These are phyloP conservation scores for Neofusicoccum umdonicola DNA, from an alignment of 2,329 filamentous ascomycete genomes.

Conservation along the genomic window DNA sequence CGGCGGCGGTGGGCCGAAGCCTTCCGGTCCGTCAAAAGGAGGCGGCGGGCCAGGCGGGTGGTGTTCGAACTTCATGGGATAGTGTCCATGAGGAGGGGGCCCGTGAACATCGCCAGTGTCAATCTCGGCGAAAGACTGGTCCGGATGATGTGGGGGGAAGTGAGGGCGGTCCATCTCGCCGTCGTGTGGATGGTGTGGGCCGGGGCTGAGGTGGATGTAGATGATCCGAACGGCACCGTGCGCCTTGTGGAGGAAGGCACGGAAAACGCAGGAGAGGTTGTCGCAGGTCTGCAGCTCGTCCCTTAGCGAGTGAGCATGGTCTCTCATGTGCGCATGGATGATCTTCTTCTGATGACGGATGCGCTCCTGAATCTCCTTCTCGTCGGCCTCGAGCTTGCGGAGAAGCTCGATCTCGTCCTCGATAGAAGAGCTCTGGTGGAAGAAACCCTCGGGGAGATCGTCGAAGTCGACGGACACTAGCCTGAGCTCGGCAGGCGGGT, in stretches of 20 bases:
- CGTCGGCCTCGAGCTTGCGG: conserved; percentile 37
- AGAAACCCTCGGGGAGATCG: conserved; percentile 15
- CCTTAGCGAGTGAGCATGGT: conserved; percentile 33
- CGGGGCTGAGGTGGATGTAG: conserved; percentile 30
- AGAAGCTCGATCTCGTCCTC: conserved; percentile 44
- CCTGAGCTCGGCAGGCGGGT: conserved; percentile 35
- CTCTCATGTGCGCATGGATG: conserved; percentile 31
- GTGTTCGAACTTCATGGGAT: conserved; percentile 15
- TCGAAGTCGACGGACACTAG: conserved; percentile 24
- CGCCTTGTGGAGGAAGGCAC: conserved; percentile 37
- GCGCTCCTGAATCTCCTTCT: conserved; percentile 36
- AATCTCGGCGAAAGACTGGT: conserved; percentile 18
- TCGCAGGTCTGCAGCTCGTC: conserved; percentile 44
- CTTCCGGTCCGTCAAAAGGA: not conserved
- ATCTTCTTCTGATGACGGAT: conserved; percentile 36
- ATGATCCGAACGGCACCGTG: conserved; percentile 33
- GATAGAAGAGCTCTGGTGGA: conserved; percentile 23
- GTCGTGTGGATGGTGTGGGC: conserved; percentile 22
- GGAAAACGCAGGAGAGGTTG: conserved; percentile 42
- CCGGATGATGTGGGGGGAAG: conserved; percentile 22
- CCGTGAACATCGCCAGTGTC: not conserved
- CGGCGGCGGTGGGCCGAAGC: not conserved
- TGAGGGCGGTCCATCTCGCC: conserved; percentile 22
- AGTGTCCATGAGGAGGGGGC: not conserved
- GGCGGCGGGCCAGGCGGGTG: conserved; percentile 16